These are phyloP conservation scores for Musa schizocarpa DNA, from an alignment of 176 grass and related monocot species.

Conservation along the genomic window DNA sequence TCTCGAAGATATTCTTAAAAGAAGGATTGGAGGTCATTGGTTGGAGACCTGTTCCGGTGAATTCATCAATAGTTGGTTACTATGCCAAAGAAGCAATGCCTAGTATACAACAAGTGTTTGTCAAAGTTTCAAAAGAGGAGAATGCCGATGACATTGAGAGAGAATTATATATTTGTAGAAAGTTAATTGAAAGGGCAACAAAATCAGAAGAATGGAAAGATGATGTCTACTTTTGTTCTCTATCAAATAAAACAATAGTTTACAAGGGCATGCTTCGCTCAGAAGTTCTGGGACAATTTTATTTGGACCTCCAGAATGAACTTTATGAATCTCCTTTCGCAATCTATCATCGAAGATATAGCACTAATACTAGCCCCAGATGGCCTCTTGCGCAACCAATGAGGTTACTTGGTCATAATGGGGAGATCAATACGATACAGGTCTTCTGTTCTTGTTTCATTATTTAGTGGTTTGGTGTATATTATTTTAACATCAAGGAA, in stretches of 20 bases:
- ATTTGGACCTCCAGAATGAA: constrained; percentile 86
- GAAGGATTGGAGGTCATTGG: constrained; percentile 94
- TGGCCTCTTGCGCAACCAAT: constrained; percentile 99
- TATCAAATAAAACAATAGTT: constrained; percentile 82
- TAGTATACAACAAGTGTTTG: constrained; percentile 85
- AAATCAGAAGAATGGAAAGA: constrained; percentile 73
- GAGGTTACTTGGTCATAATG: constrained; percentile 97
- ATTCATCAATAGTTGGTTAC: constrained; percentile 65
- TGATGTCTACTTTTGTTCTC: constrained; percentile 91
- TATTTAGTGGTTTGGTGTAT: neutral
- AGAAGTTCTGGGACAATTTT: constrained; percentile 93
- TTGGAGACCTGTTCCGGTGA: constrained; percentile 85
- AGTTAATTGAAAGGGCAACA: constrained; percentile 63
- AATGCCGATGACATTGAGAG: constrained; percentile 93
- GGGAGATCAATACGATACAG: constrained; percentile 99
- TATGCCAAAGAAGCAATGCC: constrained; percentile 96
- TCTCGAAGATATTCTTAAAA: constrained; percentile 64
- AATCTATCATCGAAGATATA: constrained; percentile 97
- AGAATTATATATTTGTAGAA: constrained; percentile 88
- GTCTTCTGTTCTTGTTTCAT: constrained; percentile 22
- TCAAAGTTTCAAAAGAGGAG: constrained; percentile 83
- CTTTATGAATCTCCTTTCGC: constrained; percentile 83
- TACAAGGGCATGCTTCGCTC: constrained; percentile 99
- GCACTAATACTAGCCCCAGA: constrained; percentile 95
- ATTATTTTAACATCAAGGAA: constrained; percentile 7